phyloP scores from a whole-genome alignment of 805 yeast species.

The Tetrapisispora phaffii region DNA sequence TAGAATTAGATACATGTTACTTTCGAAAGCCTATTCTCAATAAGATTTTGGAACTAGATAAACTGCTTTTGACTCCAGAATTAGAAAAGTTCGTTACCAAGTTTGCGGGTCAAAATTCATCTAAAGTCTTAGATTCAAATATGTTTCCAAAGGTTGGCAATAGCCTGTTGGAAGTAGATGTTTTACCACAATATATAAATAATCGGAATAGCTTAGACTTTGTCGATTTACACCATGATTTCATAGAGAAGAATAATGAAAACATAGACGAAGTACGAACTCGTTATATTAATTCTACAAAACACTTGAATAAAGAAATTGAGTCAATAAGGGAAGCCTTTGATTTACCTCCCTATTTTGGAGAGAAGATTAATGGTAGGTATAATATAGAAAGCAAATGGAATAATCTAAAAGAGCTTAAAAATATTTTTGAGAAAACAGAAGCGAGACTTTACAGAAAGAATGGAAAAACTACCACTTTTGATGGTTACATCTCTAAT shows the following conservation, averaged over 20 bases:
- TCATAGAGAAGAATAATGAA: constrained; percentile 30
- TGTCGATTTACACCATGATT: constrained; percentile 42
- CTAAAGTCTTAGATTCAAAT: constrained; percentile 9
- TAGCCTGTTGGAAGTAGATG: constrained; percentile 63
- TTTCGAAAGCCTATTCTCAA: constrained; percentile 50
- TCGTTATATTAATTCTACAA: constrained; percentile 38
- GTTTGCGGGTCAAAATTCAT: constrained; percentile 8
- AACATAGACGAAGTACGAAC: constrained; percentile 5
- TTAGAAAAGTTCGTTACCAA: constrained; percentile 28
- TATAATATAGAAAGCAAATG: constrained; percentile 23
- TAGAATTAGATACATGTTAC: constrained; percentile 37
- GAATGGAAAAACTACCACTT: constrained; percentile 7
- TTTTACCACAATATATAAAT: constrained; percentile 46
- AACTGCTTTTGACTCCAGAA: constrained; percentile 24
- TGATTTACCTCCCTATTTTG: constrained; percentile 27
- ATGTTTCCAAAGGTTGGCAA: constrained; percentile 46
- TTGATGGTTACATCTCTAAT: constrained; percentile 16
- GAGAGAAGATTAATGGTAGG: constrained; percentile 23
- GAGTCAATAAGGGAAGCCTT: constrained; percentile 38
- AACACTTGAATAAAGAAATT: constrained; percentile 51
- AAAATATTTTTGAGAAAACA: constrained; percentile 27
- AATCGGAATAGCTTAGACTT: constrained; percentile 42
- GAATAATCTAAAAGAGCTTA: constrained; percentile 30
- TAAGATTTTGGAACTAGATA: constrained; percentile 23
- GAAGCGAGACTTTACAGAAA: constrained; percentile 12